Conservation (phyloP, 78 protist genomes). For the Emiliania huxleyi region DNA sequence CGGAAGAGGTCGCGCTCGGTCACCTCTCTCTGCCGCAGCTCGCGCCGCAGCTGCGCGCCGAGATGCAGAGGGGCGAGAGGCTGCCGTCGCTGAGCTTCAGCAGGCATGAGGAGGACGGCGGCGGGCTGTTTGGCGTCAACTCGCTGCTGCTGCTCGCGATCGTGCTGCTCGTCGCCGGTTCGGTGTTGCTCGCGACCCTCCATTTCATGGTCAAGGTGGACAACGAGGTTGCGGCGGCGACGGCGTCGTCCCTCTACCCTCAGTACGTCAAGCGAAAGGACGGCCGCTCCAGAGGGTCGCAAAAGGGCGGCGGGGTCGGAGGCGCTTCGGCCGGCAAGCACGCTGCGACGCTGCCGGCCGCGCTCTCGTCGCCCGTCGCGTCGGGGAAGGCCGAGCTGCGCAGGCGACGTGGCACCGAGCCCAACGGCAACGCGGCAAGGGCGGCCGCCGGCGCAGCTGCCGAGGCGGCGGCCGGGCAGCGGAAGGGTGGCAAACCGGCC, state of each 20-base stretch:
- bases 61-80: not conserved
- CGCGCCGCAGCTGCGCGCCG: not conserved
- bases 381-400: not conserved
- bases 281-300: not conserved
- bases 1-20: not conserved
- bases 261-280: too few relatives aligned
- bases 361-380: not conserved
- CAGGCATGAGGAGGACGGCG: too few relatives aligned
- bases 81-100: not conserved
- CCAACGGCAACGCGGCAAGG: not conserved
- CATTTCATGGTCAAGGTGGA: not conserved
- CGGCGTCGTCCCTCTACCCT: too few relatives aligned
- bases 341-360: not conserved
- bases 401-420: not conserved
- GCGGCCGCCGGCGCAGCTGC: not conserved
- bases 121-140: not conserved
- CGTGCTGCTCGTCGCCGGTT: not conserved
- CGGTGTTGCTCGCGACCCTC: not conserved
- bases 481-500: too few relatives aligned
- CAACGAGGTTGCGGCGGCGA: not conserved
- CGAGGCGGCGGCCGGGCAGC: not conserved
- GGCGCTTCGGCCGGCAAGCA: not conserved
- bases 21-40: not conserved
- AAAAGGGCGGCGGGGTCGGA: not conserved
- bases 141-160: not conserved